Conservation (phyloP, 2,329 filamentous ascomycete species). For the Simplicillium sp. region DNA sequence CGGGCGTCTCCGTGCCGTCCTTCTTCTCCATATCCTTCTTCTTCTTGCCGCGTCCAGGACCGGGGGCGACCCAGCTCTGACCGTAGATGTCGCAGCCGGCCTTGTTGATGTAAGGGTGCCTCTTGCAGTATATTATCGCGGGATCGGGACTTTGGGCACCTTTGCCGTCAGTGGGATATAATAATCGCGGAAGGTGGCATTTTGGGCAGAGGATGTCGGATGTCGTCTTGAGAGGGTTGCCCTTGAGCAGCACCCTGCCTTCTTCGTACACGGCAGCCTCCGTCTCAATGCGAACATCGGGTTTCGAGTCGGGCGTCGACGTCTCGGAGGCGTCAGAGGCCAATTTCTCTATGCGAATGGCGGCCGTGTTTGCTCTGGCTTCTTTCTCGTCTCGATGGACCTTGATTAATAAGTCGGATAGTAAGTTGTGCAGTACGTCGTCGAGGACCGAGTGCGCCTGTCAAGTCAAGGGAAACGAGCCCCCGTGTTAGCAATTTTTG, state of each 20-base stretch:
- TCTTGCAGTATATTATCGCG: conserved; percentile 66
- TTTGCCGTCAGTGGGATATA: conserved; percentile 63
- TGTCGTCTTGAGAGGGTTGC: conserved; percentile 63
- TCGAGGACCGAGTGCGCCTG: conserved; percentile 61
- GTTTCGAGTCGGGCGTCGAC: conserved; percentile 41
- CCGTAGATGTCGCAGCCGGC: conserved; percentile 73
- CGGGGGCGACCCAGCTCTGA: conserved; percentile 68
- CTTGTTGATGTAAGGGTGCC: conserved; percentile 67
- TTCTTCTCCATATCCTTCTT: conserved; percentile 68
- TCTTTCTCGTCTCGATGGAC: conserved; percentile 73
- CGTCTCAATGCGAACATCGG: conserved; percentile 52
- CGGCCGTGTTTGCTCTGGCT: conserved; percentile 55
- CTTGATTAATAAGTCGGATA: conserved; percentile 65
- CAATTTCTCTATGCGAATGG: conserved; percentile 55
- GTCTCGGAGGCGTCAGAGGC: conserved; percentile 45
- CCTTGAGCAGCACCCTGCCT: conserved; percentile 58
- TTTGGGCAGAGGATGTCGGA: conserved; percentile 63
- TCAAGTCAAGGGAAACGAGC: conserved; percentile 5
- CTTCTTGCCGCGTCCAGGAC: conserved; percentile 63
- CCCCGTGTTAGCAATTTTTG: neutral
- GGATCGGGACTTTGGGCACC: conserved; percentile 58
- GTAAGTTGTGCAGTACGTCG: conserved; percentile 66
- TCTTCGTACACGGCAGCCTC: conserved; percentile 63
- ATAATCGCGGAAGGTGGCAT: conserved; percentile 64
- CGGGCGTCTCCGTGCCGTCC: conserved; percentile 36